Evolutionary conservation across 495 filamentous ascomycete species (phyloP).

Genomic region (Clavariopsis aquatica): DNA sequence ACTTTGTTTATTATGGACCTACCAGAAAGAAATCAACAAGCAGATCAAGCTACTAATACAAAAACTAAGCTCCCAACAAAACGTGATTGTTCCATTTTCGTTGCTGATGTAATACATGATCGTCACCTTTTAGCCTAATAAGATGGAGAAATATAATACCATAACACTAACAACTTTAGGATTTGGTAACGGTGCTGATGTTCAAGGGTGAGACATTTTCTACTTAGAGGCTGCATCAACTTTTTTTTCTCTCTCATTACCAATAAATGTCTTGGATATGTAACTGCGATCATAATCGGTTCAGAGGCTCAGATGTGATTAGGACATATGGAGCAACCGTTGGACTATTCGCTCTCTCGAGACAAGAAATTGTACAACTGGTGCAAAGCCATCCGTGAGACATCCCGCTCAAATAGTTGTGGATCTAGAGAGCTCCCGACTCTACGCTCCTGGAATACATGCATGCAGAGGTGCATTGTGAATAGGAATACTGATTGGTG

Average conservation of each 20-base stretch:
- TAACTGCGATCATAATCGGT: slow-evolving; percentile 26
- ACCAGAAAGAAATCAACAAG: too few relatives aligned
- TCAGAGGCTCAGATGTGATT: slow-evolving; percentile 16
- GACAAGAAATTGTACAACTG: neutral
- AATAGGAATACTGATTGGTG: slow-evolving; percentile 2
- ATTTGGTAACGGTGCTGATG: too few relatives aligned
- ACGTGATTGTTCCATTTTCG: too few relatives aligned
- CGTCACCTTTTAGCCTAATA: too few relatives aligned
- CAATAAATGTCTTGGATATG: slow-evolving; percentile 3
- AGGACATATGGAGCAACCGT: slow-evolving; percentile 10
- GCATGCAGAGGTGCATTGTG: slow-evolving; percentile 25
- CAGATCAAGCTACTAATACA: too few relatives aligned
- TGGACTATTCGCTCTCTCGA: slow-evolving; percentile 4
- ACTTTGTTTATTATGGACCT: too few relatives aligned
- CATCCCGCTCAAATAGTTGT: too few relatives aligned
- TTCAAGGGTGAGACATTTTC: too few relatives aligned
- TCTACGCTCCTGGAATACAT: neutral
- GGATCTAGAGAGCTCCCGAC: neutral
- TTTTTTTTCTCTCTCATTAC: slow-evolving; percentile 11
- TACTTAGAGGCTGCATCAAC: slow-evolving; percentile 14
- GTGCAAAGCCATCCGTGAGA: slow-evolving; percentile 14
- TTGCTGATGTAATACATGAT: too few relatives aligned
- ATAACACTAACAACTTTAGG: too few relatives aligned
- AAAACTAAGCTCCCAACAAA: too few relatives aligned
- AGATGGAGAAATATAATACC: too few relatives aligned